A percentile compares a stretch with the other conserved stretches of the same genome.
phyloP scores from a whole-genome alignment of 2,329 filamentous ascomycete species.

The Beauveria sp. region DNA sequence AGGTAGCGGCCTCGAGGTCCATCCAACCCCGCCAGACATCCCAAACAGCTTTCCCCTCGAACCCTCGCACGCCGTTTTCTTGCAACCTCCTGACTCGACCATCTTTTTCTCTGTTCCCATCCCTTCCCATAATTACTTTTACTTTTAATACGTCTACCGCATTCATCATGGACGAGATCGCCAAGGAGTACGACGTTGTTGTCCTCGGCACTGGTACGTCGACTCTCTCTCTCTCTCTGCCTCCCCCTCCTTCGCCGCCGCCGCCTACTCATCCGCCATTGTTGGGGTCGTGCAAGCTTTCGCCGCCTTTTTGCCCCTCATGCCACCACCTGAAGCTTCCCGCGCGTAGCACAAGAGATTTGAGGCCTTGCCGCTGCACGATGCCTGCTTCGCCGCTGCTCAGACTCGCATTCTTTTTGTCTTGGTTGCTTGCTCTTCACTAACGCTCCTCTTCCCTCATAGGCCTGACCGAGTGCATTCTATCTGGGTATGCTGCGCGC shows the following conservation, averaged over 20 bases:
- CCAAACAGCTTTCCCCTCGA: conserved; percentile 2
- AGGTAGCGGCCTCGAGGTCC: not conserved
- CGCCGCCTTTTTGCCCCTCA: conserved; percentile 9
- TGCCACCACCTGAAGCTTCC: not conserved
- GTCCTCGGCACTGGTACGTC: conserved; percentile 90
- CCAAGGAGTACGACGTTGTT: conserved; percentile 96
- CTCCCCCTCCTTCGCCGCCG: conserved; percentile 12
- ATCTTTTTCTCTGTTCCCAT: not conserved
- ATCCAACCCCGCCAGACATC: conserved; percentile 8
- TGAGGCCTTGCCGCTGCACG: not conserved
- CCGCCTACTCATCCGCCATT: not conserved
- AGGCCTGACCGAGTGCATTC: conserved; percentile 98
- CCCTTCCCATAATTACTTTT: conserved; percentile 12
- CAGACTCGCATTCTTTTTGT: not conserved
- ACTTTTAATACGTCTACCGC: conserved; percentile 8
- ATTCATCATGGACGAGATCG: conserved; percentile 86
- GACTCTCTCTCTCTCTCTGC: conserved; percentile 21
- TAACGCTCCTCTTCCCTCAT: conserved; percentile 18
- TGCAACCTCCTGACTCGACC: conserved; percentile 2
- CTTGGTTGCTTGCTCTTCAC: not conserved
- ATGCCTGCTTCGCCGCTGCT: not conserved
- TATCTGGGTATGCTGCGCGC: conserved; percentile 67
- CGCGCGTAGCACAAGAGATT: too few relatives aligned
- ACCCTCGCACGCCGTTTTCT: not conserved
- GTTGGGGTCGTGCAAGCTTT: conserved; percentile 8